Evolutionary conservation across 1,139 yeast species (phyloP).

Genomic region (Saccharomyces pastorianus): DNA sequence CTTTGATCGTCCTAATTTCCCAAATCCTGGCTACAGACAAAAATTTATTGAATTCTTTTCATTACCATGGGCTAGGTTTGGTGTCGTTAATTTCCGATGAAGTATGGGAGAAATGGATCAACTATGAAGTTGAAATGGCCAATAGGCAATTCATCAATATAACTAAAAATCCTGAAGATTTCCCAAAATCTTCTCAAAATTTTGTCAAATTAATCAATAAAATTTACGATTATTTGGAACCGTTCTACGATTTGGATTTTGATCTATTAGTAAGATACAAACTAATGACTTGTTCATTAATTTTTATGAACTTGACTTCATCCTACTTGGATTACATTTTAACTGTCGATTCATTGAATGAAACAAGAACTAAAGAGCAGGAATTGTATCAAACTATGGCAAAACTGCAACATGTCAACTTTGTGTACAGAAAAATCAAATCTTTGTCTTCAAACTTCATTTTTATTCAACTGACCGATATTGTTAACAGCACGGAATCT

Average conservation of each 20-base stretch:
- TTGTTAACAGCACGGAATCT: constrained; percentile 33
- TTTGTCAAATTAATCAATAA: constrained; percentile 50
- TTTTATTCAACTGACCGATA: constrained; percentile 41
- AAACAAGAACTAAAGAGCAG: constrained; percentile 33
- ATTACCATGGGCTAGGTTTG: constrained; percentile 27
- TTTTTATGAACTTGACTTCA: constrained; percentile 60
- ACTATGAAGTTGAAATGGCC: constrained; percentile 54
- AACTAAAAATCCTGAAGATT: constrained; percentile 45
- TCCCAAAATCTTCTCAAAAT: constrained; percentile 45
- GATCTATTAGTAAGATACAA: constrained; percentile 57
- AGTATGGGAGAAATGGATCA: constrained; percentile 54
- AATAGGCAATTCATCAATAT: constrained; percentile 52
- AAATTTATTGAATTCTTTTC: constrained; percentile 20
- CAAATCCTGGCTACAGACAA: constrained; percentile 30
- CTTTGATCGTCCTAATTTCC: constrained; percentile 24
- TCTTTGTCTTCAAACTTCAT: constrained; percentile 51
- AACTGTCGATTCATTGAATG: constrained; percentile 39
- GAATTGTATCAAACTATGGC: constrained; percentile 32
- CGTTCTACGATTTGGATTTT: constrained; percentile 30
- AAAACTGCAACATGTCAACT: constrained; percentile 35
- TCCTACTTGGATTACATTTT: constrained; percentile 46
- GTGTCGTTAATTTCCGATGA: constrained; percentile 23
- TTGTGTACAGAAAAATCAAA: constrained; percentile 48
- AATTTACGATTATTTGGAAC: constrained; percentile 49
- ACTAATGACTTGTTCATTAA: constrained; percentile 56